phyloP scores from a whole-genome alignment of 164 flowering plant genomes.

The Magnolia officinalis region DNA sequence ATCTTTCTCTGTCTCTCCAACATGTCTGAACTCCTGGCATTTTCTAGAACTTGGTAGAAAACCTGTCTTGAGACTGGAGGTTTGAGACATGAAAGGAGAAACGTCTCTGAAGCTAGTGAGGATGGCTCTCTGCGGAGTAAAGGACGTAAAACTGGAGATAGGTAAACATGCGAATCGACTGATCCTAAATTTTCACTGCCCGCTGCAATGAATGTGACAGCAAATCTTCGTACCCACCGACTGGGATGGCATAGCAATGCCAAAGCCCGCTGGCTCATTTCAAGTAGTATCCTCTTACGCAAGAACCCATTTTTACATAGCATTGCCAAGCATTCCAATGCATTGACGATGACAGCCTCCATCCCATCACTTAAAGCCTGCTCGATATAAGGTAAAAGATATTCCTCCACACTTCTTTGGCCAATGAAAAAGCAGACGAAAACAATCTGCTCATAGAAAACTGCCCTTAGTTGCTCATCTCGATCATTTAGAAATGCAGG shows the following conservation, averaged over 20 bases:
- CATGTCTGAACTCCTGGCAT: constrained; percentile 87
- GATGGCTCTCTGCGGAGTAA: constrained; percentile 87
- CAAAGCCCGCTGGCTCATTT: constrained; percentile 82
- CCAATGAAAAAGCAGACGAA: constrained; percentile 97
- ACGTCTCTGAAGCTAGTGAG: constrained; percentile 74
- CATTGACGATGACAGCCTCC: constrained; percentile 89
- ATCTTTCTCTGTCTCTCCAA: constrained; percentile 95
- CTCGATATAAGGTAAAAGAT: constrained; percentile 94
- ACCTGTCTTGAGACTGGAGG: constrained; percentile 75
- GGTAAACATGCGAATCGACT: constrained; percentile 89
- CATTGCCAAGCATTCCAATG: constrained; percentile 80
- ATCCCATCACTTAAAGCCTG: constrained; percentile 85
- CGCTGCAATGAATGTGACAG: constrained; percentile 73
- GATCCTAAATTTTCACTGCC: constrained; percentile 84
- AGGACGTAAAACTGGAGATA: constrained; percentile 79
- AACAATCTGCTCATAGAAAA: constrained; percentile 78
- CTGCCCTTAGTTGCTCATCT: constrained; percentile 86
- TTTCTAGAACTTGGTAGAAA: constrained; percentile 70
- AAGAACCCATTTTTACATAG: constrained; percentile 74
- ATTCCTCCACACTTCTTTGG: constrained; percentile 94
- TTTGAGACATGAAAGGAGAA: constrained; percentile 73
- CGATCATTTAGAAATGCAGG: constrained; percentile 96
- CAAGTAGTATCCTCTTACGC: constrained; percentile 75
- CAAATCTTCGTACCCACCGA: constrained; percentile 90
- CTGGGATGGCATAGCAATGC: constrained; percentile 86